These are phyloP conservation scores for Aspergillus sp. DNA, from an alignment of 2,329 filamentous ascomycete species.

Conservation along the genomic window DNA sequence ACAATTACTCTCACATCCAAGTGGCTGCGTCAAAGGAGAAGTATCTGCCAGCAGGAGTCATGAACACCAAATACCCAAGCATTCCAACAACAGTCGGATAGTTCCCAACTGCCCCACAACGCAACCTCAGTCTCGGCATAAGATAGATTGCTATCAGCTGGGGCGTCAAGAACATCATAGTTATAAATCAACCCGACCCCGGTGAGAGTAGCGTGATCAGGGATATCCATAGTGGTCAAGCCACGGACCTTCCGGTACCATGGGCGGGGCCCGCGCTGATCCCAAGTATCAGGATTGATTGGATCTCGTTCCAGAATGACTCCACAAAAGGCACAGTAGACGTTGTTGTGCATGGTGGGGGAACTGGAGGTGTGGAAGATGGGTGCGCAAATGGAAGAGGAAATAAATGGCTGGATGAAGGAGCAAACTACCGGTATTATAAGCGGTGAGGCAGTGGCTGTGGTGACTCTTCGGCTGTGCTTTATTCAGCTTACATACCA, in stretches of 20 bases:
- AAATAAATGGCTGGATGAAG: too few species aligned
- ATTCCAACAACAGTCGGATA: background rate
- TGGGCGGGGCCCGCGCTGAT: constrained; percentile 4
- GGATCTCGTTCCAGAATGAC: constrained; percentile 9
- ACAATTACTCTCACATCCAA: background rate
- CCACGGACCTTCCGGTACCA: constrained; percentile 15
- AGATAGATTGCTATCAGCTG: background rate
- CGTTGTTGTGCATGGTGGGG: background rate
- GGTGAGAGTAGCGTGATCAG: background rate
- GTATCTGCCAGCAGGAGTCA: constrained; percentile 16
- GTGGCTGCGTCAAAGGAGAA: constrained; percentile 6
- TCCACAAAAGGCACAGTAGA: constrained; percentile 15
- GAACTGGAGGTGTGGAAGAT: too few species aligned
- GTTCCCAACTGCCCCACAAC: background rate
- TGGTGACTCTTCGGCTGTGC: too few species aligned
- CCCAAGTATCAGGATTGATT: background rate
- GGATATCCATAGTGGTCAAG: background rate
- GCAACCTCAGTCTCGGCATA: background rate
- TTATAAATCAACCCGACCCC: constrained; percentile 5
- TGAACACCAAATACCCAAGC: constrained; percentile 11
- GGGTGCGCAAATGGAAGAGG: too few species aligned
- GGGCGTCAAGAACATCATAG: background rate
- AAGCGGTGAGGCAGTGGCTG: too few species aligned
- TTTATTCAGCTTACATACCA: too few species aligned
- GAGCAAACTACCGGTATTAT: too few species aligned